Conservation (phyloP, 2,329 filamentous ascomycete species). For the Mycosphaerella sp. region DNA sequence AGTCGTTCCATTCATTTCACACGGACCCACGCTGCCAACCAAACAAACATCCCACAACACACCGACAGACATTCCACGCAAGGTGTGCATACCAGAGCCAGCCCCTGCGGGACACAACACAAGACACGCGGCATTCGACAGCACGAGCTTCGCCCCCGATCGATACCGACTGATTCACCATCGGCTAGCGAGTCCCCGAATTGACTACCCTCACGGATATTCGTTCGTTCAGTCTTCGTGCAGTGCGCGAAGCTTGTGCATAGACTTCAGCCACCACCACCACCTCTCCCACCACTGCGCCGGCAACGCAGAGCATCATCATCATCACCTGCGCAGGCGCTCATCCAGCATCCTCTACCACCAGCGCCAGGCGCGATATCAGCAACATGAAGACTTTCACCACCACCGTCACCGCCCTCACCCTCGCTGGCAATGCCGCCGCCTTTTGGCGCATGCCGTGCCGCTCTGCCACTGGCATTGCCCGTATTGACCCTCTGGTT, state of each 20-base stretch:
- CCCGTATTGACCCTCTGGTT: slow-evolving; percentile 72
- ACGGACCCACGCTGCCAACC: background rate
- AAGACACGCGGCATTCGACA: slow-evolving; percentile 17
- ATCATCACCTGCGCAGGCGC: slow-evolving; percentile 12
- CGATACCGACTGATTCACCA: slow-evolving; percentile 6
- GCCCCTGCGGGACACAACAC: slow-evolving; percentile 16
- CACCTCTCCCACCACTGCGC: slow-evolving; percentile 9
- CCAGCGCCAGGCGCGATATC: slow-evolving; percentile 14
- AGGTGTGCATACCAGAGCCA: slow-evolving; percentile 20
- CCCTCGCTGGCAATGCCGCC: slow-evolving; percentile 29
- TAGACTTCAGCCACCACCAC: slow-evolving; percentile 5
- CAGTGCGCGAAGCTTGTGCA: slow-evolving; percentile 17
- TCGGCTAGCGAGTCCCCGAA: background rate
- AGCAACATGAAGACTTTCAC: slow-evolving; percentile 26
- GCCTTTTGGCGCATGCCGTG: slow-evolving; percentile 93
- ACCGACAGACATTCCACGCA: slow-evolving; percentile 10
- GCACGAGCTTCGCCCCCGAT: slow-evolving; percentile 9
- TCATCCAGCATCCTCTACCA: slow-evolving; percentile 6
- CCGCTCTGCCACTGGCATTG: slow-evolving; percentile 61
- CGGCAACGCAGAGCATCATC: slow-evolving; percentile 13
- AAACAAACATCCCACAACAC: slow-evolving; percentile 4
- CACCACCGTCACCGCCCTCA: slow-evolving; percentile 24
- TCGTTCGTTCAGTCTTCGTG: slow-evolving; percentile 12
- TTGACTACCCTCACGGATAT: background rate
- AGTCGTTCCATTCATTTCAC: slow-evolving; percentile 22